phyloP scores from a whole-genome alignment of 2,329 filamentous ascomycete genomes.

The Botryotinia narcissicola region DNA sequence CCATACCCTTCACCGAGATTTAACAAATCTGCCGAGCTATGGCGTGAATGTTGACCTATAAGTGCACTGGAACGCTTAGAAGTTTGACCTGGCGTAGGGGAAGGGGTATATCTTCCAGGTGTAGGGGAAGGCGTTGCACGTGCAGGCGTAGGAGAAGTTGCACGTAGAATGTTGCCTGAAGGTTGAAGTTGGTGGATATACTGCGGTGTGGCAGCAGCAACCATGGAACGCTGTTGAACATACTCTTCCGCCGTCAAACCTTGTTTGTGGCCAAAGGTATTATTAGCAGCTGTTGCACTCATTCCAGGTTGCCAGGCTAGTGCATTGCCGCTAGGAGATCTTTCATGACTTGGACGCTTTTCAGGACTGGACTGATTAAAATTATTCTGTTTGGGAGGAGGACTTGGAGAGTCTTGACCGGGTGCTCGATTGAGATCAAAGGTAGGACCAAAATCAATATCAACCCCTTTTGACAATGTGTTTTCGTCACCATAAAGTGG shows the following conservation, averaged over 20 bases:
- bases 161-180: constrained; percentile 50
- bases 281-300: constrained; percentile 47
- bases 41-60: constrained; percentile 37
- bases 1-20: not conserved
- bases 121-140: constrained; percentile 38
- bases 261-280: constrained; percentile 44
- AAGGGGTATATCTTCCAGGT: not conserved
- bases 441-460: constrained; percentile 84
- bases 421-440: constrained; percentile 48
- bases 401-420: constrained; percentile 27
- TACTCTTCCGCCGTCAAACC: constrained; percentile 75
- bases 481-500: constrained; percentile 43
- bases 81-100: constrained; percentile 46
- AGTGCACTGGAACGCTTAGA: constrained; percentile 47
- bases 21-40: constrained; percentile 40
- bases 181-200: constrained; percentile 58
- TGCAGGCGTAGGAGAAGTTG: constrained; percentile 45
- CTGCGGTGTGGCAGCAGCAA: constrained; percentile 52
- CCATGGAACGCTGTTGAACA: constrained; percentile 72
- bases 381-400: constrained; percentile 59
- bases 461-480: constrained; percentile 44
- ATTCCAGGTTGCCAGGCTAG: constrained; percentile 75
- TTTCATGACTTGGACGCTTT: constrained; percentile 29
- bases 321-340: constrained; percentile 46
- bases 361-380: constrained; percentile 46